Conservation (phyloP, 2,329 filamentous ascomycete genomes). For the Curvularia eragrostidis region DNA sequence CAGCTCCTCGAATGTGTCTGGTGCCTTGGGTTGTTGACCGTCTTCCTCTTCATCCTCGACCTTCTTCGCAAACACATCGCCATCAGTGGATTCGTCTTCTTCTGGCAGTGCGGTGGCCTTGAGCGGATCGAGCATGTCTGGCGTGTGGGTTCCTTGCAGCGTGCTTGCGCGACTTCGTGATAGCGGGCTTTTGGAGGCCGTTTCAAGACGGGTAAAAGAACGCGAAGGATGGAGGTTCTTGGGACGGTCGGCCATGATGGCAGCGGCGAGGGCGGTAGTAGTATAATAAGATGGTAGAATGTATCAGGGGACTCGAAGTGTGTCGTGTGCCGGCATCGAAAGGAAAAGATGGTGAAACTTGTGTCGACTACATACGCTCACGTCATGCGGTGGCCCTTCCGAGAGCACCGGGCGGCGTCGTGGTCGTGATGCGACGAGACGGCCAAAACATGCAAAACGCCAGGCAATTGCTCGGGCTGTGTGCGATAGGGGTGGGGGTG, state of each 20-base stretch:
- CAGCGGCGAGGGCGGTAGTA: constrained; percentile 8
- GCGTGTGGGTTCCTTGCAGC: constrained; percentile 52
- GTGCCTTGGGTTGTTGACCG: constrained; percentile 42
- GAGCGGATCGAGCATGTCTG: constrained; percentile 54
- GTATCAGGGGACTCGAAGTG: constrained; percentile 15
- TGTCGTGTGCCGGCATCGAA: constrained; percentile 39
- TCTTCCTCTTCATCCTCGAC: constrained; percentile 43
- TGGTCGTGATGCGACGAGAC: constrained; percentile 2
- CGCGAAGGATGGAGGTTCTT: constrained; percentile 52
- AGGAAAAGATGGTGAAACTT: constrained; percentile 30
- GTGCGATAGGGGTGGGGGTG: neutral
- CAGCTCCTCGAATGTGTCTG: constrained; percentile 82
- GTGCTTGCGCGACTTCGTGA: constrained; percentile 56
- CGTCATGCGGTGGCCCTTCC: constrained; percentile 39
- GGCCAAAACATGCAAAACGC: neutral
- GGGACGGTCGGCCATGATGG: constrained; percentile 41
- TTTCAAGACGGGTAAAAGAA: constrained; percentile 60
- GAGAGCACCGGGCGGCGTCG: constrained; percentile 5
- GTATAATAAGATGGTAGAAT: constrained; percentile 7
- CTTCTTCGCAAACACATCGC: constrained; percentile 52
- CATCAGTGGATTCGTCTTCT: constrained; percentile 42
- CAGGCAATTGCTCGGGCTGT: neutral
- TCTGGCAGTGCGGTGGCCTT: constrained; percentile 47
- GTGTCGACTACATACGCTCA: constrained; percentile 31
- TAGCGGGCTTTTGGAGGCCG: constrained; percentile 41